Conservation (phyloP, 2,329 filamentous ascomycete species). For the Xylaria sp. region DNA sequence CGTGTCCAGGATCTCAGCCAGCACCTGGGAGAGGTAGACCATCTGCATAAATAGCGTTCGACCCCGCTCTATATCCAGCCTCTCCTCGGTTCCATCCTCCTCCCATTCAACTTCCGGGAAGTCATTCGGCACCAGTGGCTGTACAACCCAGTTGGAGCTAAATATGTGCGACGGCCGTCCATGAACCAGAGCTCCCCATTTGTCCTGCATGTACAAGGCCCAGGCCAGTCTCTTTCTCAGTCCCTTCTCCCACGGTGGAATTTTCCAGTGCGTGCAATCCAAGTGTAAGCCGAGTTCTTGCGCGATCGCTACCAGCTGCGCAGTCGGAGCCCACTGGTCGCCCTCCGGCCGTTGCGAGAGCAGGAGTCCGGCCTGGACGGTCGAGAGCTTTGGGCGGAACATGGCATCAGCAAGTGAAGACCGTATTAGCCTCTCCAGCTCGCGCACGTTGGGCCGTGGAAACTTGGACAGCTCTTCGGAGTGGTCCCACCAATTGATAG, state of each 20-base stretch:
- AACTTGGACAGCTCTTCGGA: slow-evolving; percentile 66
- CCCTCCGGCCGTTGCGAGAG: slow-evolving; percentile 75
- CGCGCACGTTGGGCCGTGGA: slow-evolving; percentile 70
- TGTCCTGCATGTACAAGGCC: slow-evolving; percentile 94
- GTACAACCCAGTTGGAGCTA: slow-evolving; percentile 67
- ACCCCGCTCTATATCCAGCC: slow-evolving; percentile 67
- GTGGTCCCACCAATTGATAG: slow-evolving; percentile 86
- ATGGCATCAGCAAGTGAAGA: slow-evolving; percentile 75
- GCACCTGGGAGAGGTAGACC: slow-evolving; percentile 73
- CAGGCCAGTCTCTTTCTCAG: slow-evolving; percentile 84
- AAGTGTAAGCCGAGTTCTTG: slow-evolving; percentile 89
- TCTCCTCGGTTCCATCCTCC: slow-evolving; percentile 63
- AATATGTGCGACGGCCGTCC: slow-evolving; percentile 70
- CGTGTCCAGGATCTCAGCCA: slow-evolving; percentile 79
- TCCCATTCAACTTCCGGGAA: slow-evolving; percentile 69
- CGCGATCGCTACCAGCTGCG: slow-evolving; percentile 81
- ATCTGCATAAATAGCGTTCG: slow-evolving; percentile 74
- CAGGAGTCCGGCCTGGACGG: slow-evolving; percentile 75
- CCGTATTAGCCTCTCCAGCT: slow-evolving; percentile 74
- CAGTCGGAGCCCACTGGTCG: slow-evolving; percentile 82
- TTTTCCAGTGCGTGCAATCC: slow-evolving; percentile 84
- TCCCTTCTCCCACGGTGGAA: slow-evolving; percentile 84
- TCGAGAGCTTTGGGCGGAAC: slow-evolving; percentile 79
- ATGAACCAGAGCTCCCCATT: slow-evolving; percentile 76
- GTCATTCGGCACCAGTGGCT: slow-evolving; percentile 56